Base-by-base conservation (phyloP, 805 yeast genomes). In the Candida mattraensis region DNA sequence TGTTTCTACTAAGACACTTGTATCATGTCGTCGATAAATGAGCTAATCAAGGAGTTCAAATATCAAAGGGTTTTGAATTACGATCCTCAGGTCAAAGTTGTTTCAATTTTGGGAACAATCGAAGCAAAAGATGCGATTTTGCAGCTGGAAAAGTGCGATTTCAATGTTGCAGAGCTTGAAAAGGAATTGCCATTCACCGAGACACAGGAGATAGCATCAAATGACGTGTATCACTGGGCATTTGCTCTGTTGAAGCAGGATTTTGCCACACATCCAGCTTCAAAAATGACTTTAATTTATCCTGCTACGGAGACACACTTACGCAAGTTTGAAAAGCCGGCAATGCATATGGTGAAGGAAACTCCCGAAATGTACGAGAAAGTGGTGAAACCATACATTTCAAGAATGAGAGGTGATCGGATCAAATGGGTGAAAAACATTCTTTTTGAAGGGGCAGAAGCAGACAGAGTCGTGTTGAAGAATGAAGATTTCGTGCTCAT, bases 281-380 rank as follows among this genome's bases (percentile, higher is more conserved):
- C 81, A 11, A 88, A 89, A 53, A 50, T 87, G 37, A 87, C 83
- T 48, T 49, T 91, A 37, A 80, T 91, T 17, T 87, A 76, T 57
- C 99, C 99, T 1, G 98, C 98, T 0, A 83, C 96, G 0, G 80
- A 77, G 30, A 75, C 80, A 3, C 99, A 93, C 56, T 78, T 93
- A 30, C 72, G 71, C 30, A 93, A 93, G 62, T 87, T 76, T 56
- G 67, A 74, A n/a, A 65, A 60, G 10, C 87, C 83, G 47, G 61
- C 60, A n/a, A 50, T 57, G 20, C 87, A 80, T 45, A 60, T 83
- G 53, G 70, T 93, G 3, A 56, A 60, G 11, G 99, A 93, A 56
- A 87, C 97, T 2, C 95, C 96, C 1, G 80, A 79, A 35, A 65
- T 77, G 60, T 93, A 91, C 64, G 34, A 56, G 4, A 42, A 57